These are phyloP conservation scores for Serendipita vermifera DNA, from an alignment of 768 basidiomycete genomes.

Conservation along the genomic window DNA sequence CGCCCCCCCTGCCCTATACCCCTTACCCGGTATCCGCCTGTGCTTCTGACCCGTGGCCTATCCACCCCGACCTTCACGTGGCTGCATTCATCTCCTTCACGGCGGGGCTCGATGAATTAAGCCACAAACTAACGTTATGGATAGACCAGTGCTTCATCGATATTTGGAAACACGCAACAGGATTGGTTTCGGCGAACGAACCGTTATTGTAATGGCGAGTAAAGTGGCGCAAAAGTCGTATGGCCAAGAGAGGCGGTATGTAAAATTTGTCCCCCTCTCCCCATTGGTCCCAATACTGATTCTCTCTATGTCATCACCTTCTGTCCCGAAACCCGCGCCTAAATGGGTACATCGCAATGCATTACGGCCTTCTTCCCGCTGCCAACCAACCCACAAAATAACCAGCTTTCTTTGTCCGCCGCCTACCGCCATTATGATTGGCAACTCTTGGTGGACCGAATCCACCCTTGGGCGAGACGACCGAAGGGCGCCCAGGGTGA, in stretches of 20 bases:
- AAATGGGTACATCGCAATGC: neutral
- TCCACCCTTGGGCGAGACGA: conserved; percentile 38
- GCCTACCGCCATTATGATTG: conserved; percentile 87
- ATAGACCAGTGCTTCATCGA: conserved; percentile 67
- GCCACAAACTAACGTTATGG: neutral
- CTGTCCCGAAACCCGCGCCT: neutral
- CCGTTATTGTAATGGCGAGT: conserved; percentile 94
- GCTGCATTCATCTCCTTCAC: neutral
- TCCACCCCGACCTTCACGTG: neutral
- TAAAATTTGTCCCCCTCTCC: conserved; percentile 14
- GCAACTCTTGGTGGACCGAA: conserved; percentile 90
- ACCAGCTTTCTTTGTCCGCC: conserved; percentile 83
- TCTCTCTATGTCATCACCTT: conserved; percentile 16
- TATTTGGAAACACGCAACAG: conserved; percentile 77
- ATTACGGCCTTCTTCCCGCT: neutral
- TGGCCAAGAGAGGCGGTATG: conserved; percentile 84
- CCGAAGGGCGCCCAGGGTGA: conserved; percentile 59
- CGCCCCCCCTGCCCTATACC: neutral
- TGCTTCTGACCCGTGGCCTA: neutral
- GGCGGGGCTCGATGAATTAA: neutral
- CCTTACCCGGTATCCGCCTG: neutral
- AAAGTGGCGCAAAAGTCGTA: conserved; percentile 97
- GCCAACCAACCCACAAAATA: too few relatives aligned
- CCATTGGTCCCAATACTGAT: too few relatives aligned
- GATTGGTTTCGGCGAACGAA: conserved; percentile 82